A percentile compares a stretch with the other conserved stretches of the same genome.
These are phyloP conservation scores for Xylariaceae sp. DNA, from an alignment of 2,329 filamentous ascomycete genomes.

Conservation along the genomic window DNA sequence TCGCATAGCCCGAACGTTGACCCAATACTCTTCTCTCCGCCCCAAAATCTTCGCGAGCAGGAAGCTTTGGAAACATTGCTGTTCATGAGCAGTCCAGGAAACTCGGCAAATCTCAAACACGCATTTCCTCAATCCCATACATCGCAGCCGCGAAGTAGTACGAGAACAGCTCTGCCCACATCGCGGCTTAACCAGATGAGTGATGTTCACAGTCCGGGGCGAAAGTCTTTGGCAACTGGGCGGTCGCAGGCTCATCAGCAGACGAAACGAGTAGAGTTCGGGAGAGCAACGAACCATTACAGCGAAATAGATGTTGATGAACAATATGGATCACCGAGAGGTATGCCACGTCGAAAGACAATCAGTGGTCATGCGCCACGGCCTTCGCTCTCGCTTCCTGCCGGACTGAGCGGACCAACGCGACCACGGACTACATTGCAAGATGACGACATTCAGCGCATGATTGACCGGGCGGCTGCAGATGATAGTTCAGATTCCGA, in stretches of 20 bases:
- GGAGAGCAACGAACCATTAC: constrained; percentile 41
- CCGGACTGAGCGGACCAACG: constrained; percentile 42
- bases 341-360: constrained; percentile 43
- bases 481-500: constrained; percentile 57
- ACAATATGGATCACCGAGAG: constrained; percentile 35
- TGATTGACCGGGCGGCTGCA: constrained; percentile 53
- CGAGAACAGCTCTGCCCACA: constrained; percentile 44
- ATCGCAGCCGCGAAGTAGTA: constrained; percentile 32
- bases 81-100: constrained; percentile 78
- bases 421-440: constrained; percentile 43
- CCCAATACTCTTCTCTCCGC: constrained; percentile 64
- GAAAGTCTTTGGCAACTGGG: constrained; percentile 52
- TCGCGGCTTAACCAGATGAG: constrained; percentile 31
- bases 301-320: constrained; percentile 51
- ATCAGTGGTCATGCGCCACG: constrained; percentile 37
- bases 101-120: constrained; percentile 62
- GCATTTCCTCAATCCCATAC: constrained; percentile 44
- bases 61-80: constrained; percentile 78
- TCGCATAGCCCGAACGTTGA: constrained; percentile 41
- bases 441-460: constrained; percentile 57
- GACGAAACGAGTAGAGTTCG: constrained; percentile 47
- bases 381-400: constrained; percentile 45
- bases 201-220: constrained; percentile 36
- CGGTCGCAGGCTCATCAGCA: constrained; percentile 37
- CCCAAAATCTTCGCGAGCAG: constrained; percentile 70